Base-by-base conservation (phyloP, 371 early-diverging fungal genomes). In the Haplosporangium sp. region DNA sequence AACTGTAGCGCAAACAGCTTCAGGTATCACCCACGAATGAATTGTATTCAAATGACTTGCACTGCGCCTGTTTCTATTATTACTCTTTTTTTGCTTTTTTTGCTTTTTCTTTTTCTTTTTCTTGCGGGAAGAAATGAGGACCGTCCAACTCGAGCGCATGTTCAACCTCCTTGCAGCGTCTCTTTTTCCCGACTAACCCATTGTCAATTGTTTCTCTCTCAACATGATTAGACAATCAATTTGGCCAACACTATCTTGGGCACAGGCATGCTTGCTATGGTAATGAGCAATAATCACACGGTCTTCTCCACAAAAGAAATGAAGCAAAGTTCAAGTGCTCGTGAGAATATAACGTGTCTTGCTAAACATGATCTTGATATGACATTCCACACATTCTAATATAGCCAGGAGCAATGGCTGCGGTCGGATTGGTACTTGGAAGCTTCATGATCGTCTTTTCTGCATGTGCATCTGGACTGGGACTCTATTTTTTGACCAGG, bases 251-350 rank as follows among this genome's bases (percentile, higher is more conserved):
- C 98, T 1, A 96, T 98, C 68, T 82, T 98, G 29, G 99, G 98
- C 10, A 88, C 95, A n/a, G 99, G 99, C 10, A 94, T 98, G 94
- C 86, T 98, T 42, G 98, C 98, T 42, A 97, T 98, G 99, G 92
- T 91, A 88, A 46, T 5, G n/a, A n/a, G n/a, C 29, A 29, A 29
- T 29, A 29, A 29, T 29, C 29, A 29, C 29, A 29, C 29, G 29
- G 29, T 29, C 29, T 29, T 29, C 29, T 29, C 29, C 29, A 46
- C 38, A 29, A 37, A 29, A 29, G 36, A 55, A 55, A 16, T n/a
- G 14, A 23, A 37, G 12, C 55, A 29, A 29, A 29, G 29, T 29
- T 29, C 29, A 29, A 29, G 29, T 29, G 29, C 29, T 29, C 29
- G 29, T 29, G 29, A 29, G 29, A 29, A 29, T 29, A 29, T 2